Base-by-base conservation (phyloP, 2,329 filamentous ascomycete species). In the Aspergillus brunneoviolaceus region DNA sequence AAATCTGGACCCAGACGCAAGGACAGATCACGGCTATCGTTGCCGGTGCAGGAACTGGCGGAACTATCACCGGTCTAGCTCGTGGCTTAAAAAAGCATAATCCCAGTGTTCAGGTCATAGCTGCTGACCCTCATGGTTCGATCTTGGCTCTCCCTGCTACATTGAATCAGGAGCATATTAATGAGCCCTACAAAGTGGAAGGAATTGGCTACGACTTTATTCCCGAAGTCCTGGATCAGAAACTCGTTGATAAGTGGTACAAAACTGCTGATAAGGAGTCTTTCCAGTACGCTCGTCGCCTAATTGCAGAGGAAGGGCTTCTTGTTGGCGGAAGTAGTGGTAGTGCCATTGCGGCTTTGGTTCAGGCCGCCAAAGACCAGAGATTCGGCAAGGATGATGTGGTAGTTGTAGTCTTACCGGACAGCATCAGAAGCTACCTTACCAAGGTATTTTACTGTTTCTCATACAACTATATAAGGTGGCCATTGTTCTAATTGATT, bases 181-280 rank as follows among this genome's bases (percentile, higher is more conserved):
- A 97, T 72, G 87, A 92, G 76, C 82, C 88, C 1, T 99, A 99
- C 82, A 98, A 99, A 81, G 95, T 99, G 0, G 95, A 99, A 80
- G 95, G 95, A 49, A 99, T 99, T 70, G 95, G 95, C 21, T 99
- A 99, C 76, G 95, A 99, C 76, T 99, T 99, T 76, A 90, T 99
- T 61, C 95, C 96, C 6, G 91, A 98, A 25, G 96, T 99, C 5
- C 82, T 99, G 58, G 88, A 95, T 66, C 91, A 89, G 71, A 78
- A 87, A 29, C 76, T 85, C 5, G 90, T 99, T 31, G 91, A 97
- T 76, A 90, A 89, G 73, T 99, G 95, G 95, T 98, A 97, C 82
- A 99, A 99, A 86, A 99, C 95, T 3, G 91, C 94, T 63, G 95
- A 99, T 73, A 85, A 86, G 62, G 90, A 96, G 74, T 93, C 93